Base-by-base conservation (phyloP, 345 rosid species). In the Camelina laxa region DNA sequence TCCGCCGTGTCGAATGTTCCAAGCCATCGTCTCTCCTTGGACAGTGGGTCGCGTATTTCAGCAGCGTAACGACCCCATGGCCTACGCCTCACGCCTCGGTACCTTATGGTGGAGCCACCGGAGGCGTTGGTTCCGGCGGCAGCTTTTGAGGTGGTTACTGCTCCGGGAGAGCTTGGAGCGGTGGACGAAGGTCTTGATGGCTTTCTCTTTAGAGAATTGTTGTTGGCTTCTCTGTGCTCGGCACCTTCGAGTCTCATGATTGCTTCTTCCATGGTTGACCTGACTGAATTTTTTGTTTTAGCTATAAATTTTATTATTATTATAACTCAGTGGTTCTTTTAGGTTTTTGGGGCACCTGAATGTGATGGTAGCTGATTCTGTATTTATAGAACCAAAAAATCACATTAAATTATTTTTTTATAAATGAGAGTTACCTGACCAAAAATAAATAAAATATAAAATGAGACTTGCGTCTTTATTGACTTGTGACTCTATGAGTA, bases 61-160 rank as follows among this genome's bases (percentile, higher is more conserved):
- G 97, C 99, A 1, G 99, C 99, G 42, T 87, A 94, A 9, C 99
- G 96, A 9, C 99, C 99, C 99, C 99, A 94, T 0, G 99, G 99
- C 63, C 99, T 81, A 19, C 97, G 84, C 22, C 99, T 86, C 13
- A 94, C 99, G 0, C 99, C 99, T 30, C 99, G 89, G 87, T 95
- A 95, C 81, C 97, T 80, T 66, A 89, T 85, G n/a, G 76, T 65
- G 64, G 84, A 79, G 19, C 84, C 83, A 16, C 79, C 76, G 13
- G 81, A 8, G 20, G 60, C 75, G 3, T 82, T 78, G 21, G 50
- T 77, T 16, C 79, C 86, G 63, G 85, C 77, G 48, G 84, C 69
- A 45, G 84, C 58, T 82, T 77, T 86, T 27, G 73, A 3, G 56
- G 74, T 56, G 60, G 71, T 64, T 45, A 35, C 70, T 33, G 50